Conservation (phyloP, 2,329 filamentous ascomycete species). For the Aureobasidium sp. region DNA sequence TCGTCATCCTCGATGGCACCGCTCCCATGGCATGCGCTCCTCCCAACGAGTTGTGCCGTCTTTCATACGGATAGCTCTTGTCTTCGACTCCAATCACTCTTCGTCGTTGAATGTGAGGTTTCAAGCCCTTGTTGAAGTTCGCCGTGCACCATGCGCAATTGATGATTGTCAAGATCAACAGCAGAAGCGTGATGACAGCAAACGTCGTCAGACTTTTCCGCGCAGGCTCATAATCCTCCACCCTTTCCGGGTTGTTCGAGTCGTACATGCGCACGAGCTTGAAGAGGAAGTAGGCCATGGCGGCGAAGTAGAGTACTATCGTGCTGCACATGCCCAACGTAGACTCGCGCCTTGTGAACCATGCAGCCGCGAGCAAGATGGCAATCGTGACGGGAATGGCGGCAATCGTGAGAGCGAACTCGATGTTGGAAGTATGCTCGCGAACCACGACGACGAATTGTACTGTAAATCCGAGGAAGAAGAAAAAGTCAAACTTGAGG, state of each 20-base stretch:
- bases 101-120: slow-evolving; percentile 68
- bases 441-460: slow-evolving; percentile 97
- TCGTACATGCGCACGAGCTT: slow-evolving; percentile 95
- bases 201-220: slow-evolving; percentile 85
- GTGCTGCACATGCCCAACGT: slow-evolving; percentile 67
- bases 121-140: slow-evolving; percentile 87
- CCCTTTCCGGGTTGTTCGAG: slow-evolving; percentile 35
- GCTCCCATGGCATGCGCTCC: slow-evolving; percentile 25
- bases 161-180: slow-evolving; percentile 81
- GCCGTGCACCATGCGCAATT: slow-evolving; percentile 81
- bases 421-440: slow-evolving; percentile 56
- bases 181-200: slow-evolving; percentile 81
- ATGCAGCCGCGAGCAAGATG: slow-evolving; percentile 78
- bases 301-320: slow-evolving; percentile 80
- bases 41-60: slow-evolving; percentile 13
- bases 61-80: slow-evolving; percentile 32
- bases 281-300: slow-evolving; percentile 92
- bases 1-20: slow-evolving; percentile 38
- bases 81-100: slow-evolving; percentile 45
- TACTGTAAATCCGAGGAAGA: slow-evolving; percentile 97
- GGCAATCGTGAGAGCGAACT: slow-evolving; percentile 79
- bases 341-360: slow-evolving; percentile 77
- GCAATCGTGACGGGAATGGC: slow-evolving; percentile 87
- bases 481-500: slow-evolving; percentile 99
- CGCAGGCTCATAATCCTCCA: slow-evolving; percentile 64